These are phyloP conservation scores for Pseudocercospora pini-densiflorae DNA, from an alignment of 2,329 filamentous ascomycete genomes.

Conservation along the genomic window DNA sequence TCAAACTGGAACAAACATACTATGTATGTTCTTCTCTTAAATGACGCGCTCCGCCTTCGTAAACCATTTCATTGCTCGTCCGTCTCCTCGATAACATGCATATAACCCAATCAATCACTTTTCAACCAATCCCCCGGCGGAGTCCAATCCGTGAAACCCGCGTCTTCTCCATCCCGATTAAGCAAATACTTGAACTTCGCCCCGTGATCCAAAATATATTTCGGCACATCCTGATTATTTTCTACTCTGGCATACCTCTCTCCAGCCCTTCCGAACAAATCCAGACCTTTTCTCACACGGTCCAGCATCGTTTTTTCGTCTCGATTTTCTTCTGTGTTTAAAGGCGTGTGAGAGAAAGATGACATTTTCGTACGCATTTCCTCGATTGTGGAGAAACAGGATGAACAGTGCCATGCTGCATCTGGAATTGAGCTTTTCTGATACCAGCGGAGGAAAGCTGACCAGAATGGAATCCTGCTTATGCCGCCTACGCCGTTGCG, in stretches of 20 bases:
- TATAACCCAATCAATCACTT: background rate
- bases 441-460: slow-evolving; percentile 28
- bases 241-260: slow-evolving; percentile 57
- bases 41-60: background rate
- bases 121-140: slow-evolving; percentile 1
- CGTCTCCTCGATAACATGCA: background rate
- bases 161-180: slow-evolving; percentile 46
- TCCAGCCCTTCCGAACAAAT: slow-evolving; percentile 58
- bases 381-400: slow-evolving; percentile 61
- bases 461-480: slow-evolving; percentile 20
- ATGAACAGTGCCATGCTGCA: slow-evolving; percentile 66
- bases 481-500: slow-evolving; percentile 47
- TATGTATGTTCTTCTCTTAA: background rate
- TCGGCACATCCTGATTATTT: slow-evolving; percentile 58
- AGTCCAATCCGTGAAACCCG: slow-evolving; percentile 41
- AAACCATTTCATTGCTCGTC: background rate
- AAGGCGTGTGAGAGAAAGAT: slow-evolving; percentile 60
- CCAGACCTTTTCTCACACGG: slow-evolving; percentile 57
- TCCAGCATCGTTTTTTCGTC: slow-evolving; percentile 56
- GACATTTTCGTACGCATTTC: slow-evolving; percentile 62
- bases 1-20: background rate
- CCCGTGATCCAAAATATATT: slow-evolving; percentile 46
- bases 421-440: slow-evolving; percentile 55
- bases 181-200: slow-evolving; percentile 45
- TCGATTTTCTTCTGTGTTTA: slow-evolving; percentile 57